phyloP scores from a whole-genome alignment of 1,284 basidiomycete species.

The Pascua guehoae region DNA sequence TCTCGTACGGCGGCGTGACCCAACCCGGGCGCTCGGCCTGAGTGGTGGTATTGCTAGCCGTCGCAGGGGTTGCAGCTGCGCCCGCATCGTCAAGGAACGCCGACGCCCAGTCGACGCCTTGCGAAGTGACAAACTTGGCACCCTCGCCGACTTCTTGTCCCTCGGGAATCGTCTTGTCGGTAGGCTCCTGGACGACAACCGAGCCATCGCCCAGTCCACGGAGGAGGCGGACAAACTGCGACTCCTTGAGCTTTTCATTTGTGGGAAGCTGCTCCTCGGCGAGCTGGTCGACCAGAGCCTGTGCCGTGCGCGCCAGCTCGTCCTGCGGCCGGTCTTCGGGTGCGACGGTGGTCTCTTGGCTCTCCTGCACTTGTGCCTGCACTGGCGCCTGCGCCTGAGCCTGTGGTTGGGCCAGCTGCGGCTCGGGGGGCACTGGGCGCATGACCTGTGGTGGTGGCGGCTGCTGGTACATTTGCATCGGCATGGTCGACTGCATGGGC shows the following conservation, averaged over 20 bases:
- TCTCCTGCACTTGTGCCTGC: not conserved
- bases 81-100: conserved; percentile 3
- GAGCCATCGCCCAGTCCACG: conserved; percentile 75
- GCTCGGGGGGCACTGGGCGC: not conserved
- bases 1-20: not conserved
- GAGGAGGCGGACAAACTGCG: conserved; percentile 84
- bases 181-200: conserved; percentile 68
- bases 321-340: conserved; percentile 46
- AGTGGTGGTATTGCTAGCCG: not conserved
- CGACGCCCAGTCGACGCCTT: conserved; percentile 21
- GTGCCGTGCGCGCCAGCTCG: conserved; percentile 72
- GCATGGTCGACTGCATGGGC: not conserved
- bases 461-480: conserved; percentile 6
- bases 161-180: conserved; percentile 5
- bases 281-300: conserved; percentile 65
- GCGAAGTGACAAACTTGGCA: conserved; percentile 42
- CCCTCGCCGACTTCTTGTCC: conserved; percentile 42
- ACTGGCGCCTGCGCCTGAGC: conserved; percentile 2
- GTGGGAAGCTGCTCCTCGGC: conserved; percentile 45
- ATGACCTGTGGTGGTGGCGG: conserved; percentile 6
- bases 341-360: conserved; percentile 1
- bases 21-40: not conserved
- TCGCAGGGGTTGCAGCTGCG: not conserved
- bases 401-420: conserved; percentile 4
- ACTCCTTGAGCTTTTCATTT: conserved; percentile 84